phyloP scores from a whole-genome alignment of 2,329 filamentous ascomycete species.

The Trichoderma endophyticum region DNA sequence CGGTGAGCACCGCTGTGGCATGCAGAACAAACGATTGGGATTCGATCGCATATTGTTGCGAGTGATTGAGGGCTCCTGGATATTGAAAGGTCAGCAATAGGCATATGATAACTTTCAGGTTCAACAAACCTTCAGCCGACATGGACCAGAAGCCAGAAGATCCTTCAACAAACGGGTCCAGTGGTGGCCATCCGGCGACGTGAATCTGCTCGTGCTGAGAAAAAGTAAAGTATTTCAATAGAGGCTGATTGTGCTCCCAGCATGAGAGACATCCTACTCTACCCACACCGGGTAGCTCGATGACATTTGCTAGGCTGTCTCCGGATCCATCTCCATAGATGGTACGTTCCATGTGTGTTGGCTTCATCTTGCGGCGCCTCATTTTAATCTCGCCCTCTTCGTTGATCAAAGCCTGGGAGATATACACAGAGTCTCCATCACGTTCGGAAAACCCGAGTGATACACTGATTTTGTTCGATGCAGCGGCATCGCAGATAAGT shows the following conservation, averaged over 20 bases:
- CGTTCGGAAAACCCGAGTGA: conserved; percentile 45
- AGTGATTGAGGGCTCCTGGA: background rate
- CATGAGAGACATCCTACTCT: conserved; percentile 51
- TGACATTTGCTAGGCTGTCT: conserved; percentile 38
- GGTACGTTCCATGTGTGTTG: conserved; percentile 43
- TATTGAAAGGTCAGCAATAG: background rate
- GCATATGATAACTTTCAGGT: background rate
- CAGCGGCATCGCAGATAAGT: background rate
- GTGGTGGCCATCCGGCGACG: conserved; percentile 25
- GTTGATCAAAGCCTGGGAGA: conserved; percentile 49
- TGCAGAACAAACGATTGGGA: background rate
- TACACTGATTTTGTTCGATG: background rate
- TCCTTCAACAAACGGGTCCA: background rate
- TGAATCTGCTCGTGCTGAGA: conserved; percentile 23
- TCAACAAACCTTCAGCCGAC: background rate
- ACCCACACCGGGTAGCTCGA: conserved; percentile 43
- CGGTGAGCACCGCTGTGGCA: background rate
- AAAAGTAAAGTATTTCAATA: conserved; percentile 21
- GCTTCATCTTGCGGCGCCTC: conserved; percentile 46
- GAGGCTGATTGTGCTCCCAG: conserved; percentile 45
- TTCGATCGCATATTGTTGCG: background rate
- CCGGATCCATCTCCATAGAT: conserved; percentile 53
- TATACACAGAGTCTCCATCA: conserved; percentile 41
- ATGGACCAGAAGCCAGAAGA: background rate
- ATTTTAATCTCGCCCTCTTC: conserved; percentile 41